Conservation (phyloP, 768 basidiomycete genomes). For the Agaricus blazei region DNA sequence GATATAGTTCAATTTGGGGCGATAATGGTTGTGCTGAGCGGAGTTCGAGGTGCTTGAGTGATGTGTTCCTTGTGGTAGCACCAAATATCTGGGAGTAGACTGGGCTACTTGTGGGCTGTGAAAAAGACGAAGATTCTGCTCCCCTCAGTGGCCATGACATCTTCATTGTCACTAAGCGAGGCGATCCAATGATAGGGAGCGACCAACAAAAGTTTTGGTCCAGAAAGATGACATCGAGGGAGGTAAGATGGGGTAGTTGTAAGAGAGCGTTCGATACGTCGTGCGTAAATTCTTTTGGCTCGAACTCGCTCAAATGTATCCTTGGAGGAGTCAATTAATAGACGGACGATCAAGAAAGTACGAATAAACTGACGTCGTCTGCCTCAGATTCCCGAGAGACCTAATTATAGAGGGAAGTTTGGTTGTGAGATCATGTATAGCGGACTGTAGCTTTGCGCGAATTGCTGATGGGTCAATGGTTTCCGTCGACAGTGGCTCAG, state of each 20-base stretch:
- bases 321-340: background rate
- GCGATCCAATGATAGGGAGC: background rate
- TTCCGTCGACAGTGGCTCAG: background rate
- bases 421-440: background rate
- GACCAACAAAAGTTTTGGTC: background rate
- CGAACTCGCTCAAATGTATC: background rate
- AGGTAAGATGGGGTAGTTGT: background rate
- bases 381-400: slow-evolving; percentile 1
- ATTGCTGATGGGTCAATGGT: background rate
- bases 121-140: background rate
- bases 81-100: background rate
- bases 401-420: slow-evolving; percentile 1
- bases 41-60: background rate
- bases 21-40: background rate
- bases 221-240: background rate
- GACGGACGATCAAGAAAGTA: background rate
- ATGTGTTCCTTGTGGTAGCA: background rate
- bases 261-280: slow-evolving; percentile 1
- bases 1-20: background rate
- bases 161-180: background rate
- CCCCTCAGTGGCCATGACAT: slow-evolving; percentile 3
- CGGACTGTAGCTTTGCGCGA: background rate
- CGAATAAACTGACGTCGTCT: slow-evolving; percentile 1
- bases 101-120: background rate
- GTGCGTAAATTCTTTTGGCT: background rate